Conservation (phyloP, 1,284 basidiomycete genomes). For the Tilletia setariae region DNA sequence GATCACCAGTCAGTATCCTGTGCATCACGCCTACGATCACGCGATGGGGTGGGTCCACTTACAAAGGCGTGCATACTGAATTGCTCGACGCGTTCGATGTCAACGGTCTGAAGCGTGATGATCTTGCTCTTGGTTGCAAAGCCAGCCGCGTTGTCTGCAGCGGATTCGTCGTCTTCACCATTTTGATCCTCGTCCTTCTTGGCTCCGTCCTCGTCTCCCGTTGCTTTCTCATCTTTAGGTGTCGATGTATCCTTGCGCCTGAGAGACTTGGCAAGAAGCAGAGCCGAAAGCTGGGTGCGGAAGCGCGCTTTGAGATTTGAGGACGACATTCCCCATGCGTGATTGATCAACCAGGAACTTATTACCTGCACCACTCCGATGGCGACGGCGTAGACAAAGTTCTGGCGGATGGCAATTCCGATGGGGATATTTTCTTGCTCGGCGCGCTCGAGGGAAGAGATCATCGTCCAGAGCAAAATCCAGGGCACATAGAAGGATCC, state of each 20-base stretch:
- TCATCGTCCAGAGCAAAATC: not conserved
- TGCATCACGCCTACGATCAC: not conserved
- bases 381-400: constrained; percentile 8
- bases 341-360: not conserved
- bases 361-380: not conserved
- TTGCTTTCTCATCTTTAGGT: constrained; percentile 39
- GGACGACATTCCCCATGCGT: not conserved
- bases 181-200: constrained; percentile 35
- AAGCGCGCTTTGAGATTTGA: not conserved
- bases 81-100: constrained; percentile 23
- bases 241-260: constrained; percentile 11
- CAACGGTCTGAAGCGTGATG: constrained; percentile 31
- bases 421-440: not conserved
- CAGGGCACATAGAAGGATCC: constrained; percentile 5
- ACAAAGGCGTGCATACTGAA: constrained; percentile 23
- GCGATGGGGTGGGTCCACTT: constrained; percentile 28
- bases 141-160: constrained; percentile 21
- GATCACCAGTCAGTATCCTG: no score
- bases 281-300: constrained; percentile 22
- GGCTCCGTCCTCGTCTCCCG: constrained; percentile 56
- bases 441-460: not conserved
- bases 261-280: constrained; percentile 26
- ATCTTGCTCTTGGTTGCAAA: constrained; percentile 31
- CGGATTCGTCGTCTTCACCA: constrained; percentile 31
- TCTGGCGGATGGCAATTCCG: constrained; percentile 2